A percentile compares a stretch with the other conserved stretches of the same genome.
Evolutionary conservation across 2,329 filamentous ascomycete genomes (phyloP).

Genomic region (Cucurbitaria berberidis): DNA sequence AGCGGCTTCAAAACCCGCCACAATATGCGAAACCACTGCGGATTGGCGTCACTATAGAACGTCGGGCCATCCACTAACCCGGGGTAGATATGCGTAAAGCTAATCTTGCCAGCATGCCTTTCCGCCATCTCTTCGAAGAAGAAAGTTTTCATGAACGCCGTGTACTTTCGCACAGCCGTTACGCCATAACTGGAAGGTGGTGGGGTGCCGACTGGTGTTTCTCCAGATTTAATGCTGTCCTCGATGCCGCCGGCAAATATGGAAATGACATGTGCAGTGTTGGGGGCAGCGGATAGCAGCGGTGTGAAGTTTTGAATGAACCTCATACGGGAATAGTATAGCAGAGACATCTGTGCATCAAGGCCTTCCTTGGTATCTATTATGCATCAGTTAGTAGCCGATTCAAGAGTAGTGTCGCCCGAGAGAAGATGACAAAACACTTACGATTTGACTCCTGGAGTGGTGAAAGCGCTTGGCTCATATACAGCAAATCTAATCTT

Average conservation of each 20-base stretch:
- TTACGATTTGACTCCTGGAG: conserved; percentile 55
- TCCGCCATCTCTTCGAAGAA: conserved; percentile 34
- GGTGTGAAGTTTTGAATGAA: conserved; percentile 49
- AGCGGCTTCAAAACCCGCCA: conserved; percentile 36
- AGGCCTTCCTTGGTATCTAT: conserved; percentile 46
- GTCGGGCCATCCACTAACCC: conserved; percentile 41
- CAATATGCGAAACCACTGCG: conserved; percentile 37
- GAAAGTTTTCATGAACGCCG: conserved; percentile 43
- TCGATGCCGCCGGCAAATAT: conserved; percentile 43
- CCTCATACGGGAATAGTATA: conserved; percentile 49
- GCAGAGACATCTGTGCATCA: conserved; percentile 39
- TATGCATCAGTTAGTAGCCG: conserved; percentile 51
- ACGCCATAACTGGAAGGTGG: conserved; percentile 30
- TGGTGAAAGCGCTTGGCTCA: conserved; percentile 36
- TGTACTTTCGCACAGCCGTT: conserved; percentile 33
- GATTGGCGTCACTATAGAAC: conserved; percentile 32
- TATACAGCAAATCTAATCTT: conserved; percentile 45
- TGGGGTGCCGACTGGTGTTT: conserved; percentile 38
- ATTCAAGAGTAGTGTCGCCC: conserved; percentile 4
- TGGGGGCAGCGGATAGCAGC: conserved; percentile 32
- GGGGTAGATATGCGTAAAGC: conserved; percentile 42
- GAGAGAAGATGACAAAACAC: background rate
- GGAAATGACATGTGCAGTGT: conserved; percentile 40
- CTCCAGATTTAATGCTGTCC: conserved; percentile 26
- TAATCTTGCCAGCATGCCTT: conserved; percentile 29